Percentiles rank a stretch among this genome's conserved stretches.
Conservation (phyloP, 371 early-diverging fungal species). For the Mucor plumbeus region DNA sequence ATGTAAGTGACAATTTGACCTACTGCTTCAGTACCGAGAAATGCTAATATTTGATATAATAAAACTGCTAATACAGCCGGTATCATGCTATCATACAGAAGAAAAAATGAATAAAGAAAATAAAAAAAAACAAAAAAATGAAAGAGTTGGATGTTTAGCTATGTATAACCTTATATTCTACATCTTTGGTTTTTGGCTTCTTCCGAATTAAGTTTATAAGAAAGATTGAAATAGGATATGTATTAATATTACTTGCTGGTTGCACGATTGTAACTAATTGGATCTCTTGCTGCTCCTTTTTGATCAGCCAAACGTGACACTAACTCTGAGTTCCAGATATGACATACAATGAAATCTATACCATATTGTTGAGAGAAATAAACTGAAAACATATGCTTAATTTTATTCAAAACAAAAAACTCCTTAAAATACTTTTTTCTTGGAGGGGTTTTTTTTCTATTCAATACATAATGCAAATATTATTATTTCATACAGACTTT, state of each 20-base stretch:
- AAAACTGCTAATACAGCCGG: neutral
- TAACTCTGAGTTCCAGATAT: neutral
- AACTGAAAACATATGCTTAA: too few species aligned
- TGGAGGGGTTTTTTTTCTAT: too few species aligned
- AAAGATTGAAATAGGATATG: too few species aligned
- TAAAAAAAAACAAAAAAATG: neutral
- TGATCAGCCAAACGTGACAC: neutral
- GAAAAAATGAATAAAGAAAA: neutral
- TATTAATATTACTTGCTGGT: neutral
- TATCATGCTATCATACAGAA: neutral
- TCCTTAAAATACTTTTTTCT: too few species aligned
- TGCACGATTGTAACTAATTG: neutral
- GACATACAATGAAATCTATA: too few species aligned
- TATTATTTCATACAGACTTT: too few species aligned
- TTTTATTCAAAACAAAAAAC: too few species aligned
- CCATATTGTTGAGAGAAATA: too few species aligned
- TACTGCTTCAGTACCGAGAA: slow-evolving; percentile 2
- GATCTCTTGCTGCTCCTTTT: neutral
- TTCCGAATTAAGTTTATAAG: neutral
- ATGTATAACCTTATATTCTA: too few species aligned
- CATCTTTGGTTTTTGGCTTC: neutral
- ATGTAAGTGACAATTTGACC: neutral
- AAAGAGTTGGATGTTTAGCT: too few species aligned
- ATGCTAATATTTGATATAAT: slow-evolving; percentile 1
- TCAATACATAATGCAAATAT: too few species aligned